Conservation (phyloP, 352 stramenopile genomes). For the Phytophthora syringae region DNA sequence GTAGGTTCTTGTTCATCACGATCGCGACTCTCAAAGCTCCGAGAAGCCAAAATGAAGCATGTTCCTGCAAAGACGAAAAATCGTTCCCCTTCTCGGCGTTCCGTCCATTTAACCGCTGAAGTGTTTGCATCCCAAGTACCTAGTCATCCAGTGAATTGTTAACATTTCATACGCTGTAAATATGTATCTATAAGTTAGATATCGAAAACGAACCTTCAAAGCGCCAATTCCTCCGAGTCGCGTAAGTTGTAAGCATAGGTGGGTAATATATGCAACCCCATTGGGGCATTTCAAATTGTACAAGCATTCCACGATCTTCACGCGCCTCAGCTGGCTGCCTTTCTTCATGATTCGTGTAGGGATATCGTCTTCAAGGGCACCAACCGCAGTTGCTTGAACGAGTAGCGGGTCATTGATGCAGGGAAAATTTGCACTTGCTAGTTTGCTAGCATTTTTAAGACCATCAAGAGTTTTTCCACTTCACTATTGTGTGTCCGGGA, state of each 20-base stretch:
- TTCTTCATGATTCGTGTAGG: slow-evolving; percentile 25
- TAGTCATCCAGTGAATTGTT: slow-evolving; percentile 11
- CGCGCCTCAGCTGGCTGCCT: slow-evolving; percentile 23
- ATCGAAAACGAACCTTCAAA: slow-evolving; percentile 55
- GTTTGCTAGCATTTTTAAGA: slow-evolving; percentile 41
- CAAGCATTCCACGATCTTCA: slow-evolving; percentile 45
- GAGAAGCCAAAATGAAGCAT: slow-evolving; percentile 50
- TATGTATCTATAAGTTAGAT: too few species aligned
- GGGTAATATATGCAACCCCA: slow-evolving; percentile 28
- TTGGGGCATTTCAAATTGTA: slow-evolving; percentile 37
- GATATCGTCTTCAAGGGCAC: slow-evolving; percentile 40
- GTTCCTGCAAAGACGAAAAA: slow-evolving; percentile 53
- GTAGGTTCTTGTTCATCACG: slow-evolving; percentile 11
- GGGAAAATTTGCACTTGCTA: slow-evolving; percentile 38
- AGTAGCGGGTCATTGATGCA: slow-evolving; percentile 5
- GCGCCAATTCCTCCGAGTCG: slow-evolving; percentile 41
- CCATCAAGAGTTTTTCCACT: slow-evolving; percentile 34
- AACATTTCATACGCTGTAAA: slow-evolving; percentile 10
- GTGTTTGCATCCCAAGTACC: slow-evolving; percentile 29
- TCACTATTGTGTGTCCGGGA: slow-evolving; percentile 38
- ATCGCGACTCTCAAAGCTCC: slow-evolving; percentile 12
- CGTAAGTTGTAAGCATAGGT: slow-evolving; percentile 46
- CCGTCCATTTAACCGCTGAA: slow-evolving; percentile 24
- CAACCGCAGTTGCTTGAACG: slow-evolving; percentile 20
- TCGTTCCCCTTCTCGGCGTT: slow-evolving; percentile 15